Percentiles rank a stretch among this genome's conserved stretches.
Conservation (phyloP, 768 basidiomycete genomes). For the Boletus barrowsii region DNA sequence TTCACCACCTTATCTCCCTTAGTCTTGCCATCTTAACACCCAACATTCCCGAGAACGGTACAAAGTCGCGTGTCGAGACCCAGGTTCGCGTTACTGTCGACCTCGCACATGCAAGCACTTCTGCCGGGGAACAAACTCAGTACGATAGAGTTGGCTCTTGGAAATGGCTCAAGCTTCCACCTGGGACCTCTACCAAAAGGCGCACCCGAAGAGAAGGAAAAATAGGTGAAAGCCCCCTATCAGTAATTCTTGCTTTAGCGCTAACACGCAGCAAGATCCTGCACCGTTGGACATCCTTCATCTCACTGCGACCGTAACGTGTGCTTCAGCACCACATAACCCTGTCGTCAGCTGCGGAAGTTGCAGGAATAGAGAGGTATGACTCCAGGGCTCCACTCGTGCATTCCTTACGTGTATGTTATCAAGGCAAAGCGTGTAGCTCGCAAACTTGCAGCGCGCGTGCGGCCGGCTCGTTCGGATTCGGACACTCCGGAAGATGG, state of each 20-base stretch:
- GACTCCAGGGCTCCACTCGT: constrained; percentile 15
- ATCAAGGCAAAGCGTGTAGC: constrained; percentile 82
- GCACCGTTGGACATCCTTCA: constrained; percentile 66
- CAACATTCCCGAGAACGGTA: constrained; percentile 76
- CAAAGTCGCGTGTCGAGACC: constrained; percentile 93
- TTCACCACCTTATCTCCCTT: constrained; percentile 18
- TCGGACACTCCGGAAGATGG: constrained; percentile 65
- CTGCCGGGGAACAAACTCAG: constrained; percentile 55
- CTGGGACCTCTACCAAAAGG: constrained; percentile 79
- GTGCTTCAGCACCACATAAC: constrained; percentile 75
- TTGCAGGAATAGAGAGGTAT: constrained; percentile 83
- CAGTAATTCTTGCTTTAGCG: not conserved
- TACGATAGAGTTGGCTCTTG: constrained; percentile 86
- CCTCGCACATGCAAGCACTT: constrained; percentile 62
- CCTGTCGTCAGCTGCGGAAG: constrained; percentile 82
- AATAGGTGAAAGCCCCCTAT: constrained; percentile 51
- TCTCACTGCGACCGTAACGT: constrained; percentile 71
- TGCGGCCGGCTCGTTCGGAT: constrained; percentile 73
- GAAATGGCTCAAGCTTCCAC: constrained; percentile 82
- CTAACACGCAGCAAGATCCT: constrained; percentile 50
- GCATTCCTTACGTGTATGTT: constrained; percentile 9
- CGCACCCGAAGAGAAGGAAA: constrained; percentile 81
- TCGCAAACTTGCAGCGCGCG: constrained; percentile 82
- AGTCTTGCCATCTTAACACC: constrained; percentile 83
- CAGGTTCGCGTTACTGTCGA: constrained; percentile 86